phyloP scores from a whole-genome alignment of 2,329 filamentous ascomycete genomes.

The Massarina eburnea region DNA sequence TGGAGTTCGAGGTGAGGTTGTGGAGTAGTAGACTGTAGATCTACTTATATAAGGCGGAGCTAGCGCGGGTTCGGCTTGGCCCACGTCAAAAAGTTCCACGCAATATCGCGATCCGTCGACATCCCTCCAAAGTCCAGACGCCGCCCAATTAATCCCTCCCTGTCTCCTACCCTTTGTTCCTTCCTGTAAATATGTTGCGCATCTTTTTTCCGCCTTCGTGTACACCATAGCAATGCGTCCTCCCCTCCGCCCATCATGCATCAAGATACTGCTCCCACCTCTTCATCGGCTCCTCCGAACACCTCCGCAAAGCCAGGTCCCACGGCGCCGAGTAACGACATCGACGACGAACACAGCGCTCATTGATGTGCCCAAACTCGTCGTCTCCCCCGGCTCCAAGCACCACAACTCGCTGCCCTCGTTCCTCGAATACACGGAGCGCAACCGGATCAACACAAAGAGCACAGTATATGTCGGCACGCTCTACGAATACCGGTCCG shows the following conservation, averaged over 20 bases:
- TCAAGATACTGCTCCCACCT: slow-evolving; percentile 18
- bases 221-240: slow-evolving; percentile 32
- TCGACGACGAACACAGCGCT: slow-evolving; percentile 25
- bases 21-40: not conserved
- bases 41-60: not conserved
- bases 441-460: slow-evolving; percentile 55
- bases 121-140: not conserved
- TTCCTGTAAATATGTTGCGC: slow-evolving; percentile 28
- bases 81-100: slow-evolving; percentile 19
- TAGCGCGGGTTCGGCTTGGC: slow-evolving; percentile 18
- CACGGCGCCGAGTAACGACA: slow-evolving; percentile 31
- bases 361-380: slow-evolving; percentile 29
- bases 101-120: slow-evolving; percentile 7
- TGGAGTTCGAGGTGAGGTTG: not conserved
- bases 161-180: slow-evolving; percentile 1
- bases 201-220: not conserved
- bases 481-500: slow-evolving; percentile 73
- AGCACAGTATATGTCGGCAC: slow-evolving; percentile 71
- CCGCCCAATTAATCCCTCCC: too few species aligned
- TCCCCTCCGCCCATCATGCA: slow-evolving; percentile 25
- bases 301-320: slow-evolving; percentile 23
- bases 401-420: slow-evolving; percentile 65
- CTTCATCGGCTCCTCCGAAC: slow-evolving; percentile 22
- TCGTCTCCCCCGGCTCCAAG: slow-evolving; percentile 31
- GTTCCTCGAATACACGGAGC: slow-evolving; percentile 66